Base-by-base conservation (phyloP, 2,329 filamentous ascomycete species). In the Rhynchosporium secalis region DNA sequence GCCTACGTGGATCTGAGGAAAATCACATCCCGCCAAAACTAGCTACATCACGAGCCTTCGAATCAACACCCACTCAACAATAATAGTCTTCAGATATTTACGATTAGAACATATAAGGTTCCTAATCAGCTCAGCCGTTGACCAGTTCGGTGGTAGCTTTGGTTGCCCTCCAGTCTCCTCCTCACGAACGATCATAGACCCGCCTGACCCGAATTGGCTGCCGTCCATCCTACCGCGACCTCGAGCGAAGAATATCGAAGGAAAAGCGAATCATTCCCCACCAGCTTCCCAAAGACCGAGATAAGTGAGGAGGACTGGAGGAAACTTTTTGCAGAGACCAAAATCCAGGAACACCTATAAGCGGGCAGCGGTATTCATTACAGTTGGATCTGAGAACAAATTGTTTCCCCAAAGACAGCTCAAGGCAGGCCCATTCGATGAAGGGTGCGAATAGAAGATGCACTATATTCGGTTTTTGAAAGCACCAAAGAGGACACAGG, bases 401-500 rank as follows among this genome's bases (percentile, higher is more conserved):
- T 3, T n/a, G 20, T 43, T n/a, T 43, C 1, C 13, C 13, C 3
- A 12, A 36, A 36, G 13, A 51, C 15, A 15, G 45, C 20, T 15
- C 33, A 31, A 20, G 49, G 26, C 12, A 26, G 8, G 10, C 20
- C 7, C 8, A 1, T 6, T 40, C 36, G 41, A 31, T 54, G 47
- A 3, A 4, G 43, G 10, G 20, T 20, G 20, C 20, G 20, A 20
- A 20, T 20, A 20, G 20, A 36, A 36, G 10, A 85, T 84, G 82
- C 80, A 85, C 66, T 88, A 88, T 72, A 79, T 90, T 69, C 86
- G 87, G 64, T 89, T 90, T 69, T 79, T 91, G 68, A 90, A 89
- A 70, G 77, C 83, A 1, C 87, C 88, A 9, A 76, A 76, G 59
- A 69, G 78, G 41, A 70, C 74, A 51, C 78, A n/a, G 12, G 28